Conservation (phyloP, 306 rosid genomes). For the Rosa chinensis region DNA sequence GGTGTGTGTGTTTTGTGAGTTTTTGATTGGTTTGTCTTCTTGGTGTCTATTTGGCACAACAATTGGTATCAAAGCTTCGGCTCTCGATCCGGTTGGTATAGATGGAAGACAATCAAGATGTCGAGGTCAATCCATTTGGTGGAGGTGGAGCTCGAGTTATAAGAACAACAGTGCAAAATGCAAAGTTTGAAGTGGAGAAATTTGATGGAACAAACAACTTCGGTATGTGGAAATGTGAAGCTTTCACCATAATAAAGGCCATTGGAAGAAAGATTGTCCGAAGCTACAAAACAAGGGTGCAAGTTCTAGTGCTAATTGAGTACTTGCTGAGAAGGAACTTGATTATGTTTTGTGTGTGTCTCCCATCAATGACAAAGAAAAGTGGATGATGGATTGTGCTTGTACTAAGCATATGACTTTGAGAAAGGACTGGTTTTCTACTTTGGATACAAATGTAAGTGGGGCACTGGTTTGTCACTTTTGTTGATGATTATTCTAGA, state of each 20-base stretch:
- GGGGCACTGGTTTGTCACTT: background rate
- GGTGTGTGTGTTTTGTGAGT: too few relatives aligned
- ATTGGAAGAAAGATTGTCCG: background rate
- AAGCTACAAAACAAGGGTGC: background rate
- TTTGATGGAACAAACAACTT: too few relatives aligned
- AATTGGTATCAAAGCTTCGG: too few relatives aligned
- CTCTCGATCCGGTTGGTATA: too few relatives aligned
- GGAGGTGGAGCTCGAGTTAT: too few relatives aligned
- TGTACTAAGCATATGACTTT: background rate
- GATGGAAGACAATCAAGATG: too few relatives aligned
- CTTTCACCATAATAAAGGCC: background rate
- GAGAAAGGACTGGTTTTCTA: background rate
- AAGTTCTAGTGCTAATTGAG: background rate
- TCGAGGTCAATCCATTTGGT: too few relatives aligned
- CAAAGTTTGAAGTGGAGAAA: too few relatives aligned
- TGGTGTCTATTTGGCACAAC: too few relatives aligned
- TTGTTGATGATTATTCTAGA: background rate
- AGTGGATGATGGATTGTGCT: background rate
- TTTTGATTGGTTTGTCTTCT: too few relatives aligned
- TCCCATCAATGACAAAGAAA: constrained; percentile 41
- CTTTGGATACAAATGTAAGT: background rate
- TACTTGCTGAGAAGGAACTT: background rate
- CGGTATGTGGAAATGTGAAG: too few relatives aligned
- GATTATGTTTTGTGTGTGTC: constrained; percentile 39
- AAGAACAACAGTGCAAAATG: too few relatives aligned